phyloP scores from a whole-genome alignment of 78 protist genomes.

The Isochrysis galbana region DNA sequence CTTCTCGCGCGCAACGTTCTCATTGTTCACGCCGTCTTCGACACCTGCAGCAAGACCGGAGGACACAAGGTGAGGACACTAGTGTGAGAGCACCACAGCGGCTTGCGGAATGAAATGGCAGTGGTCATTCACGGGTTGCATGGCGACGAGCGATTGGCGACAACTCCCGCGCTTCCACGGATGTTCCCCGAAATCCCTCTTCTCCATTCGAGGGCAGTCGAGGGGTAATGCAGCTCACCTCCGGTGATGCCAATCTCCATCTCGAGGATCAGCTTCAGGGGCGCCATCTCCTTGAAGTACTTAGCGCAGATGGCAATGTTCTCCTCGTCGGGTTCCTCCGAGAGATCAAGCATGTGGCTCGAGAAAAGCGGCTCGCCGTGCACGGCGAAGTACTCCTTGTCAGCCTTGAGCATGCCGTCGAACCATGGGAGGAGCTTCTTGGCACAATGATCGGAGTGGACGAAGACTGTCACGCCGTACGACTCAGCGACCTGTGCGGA shows the following conservation, averaged over 20 bases:
- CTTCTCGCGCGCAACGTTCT: constrained; percentile 8
- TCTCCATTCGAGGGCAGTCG: too few relatives aligned
- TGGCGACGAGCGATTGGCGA: too few relatives aligned
- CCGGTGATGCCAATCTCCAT: constrained; percentile 77
- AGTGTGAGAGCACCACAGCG: too few relatives aligned
- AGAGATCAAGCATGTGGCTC: constrained; percentile 77
- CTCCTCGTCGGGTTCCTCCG: constrained; percentile 59
- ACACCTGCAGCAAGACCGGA: too few relatives aligned
- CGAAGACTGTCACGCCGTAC: constrained; percentile 29
- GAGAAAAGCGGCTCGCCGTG: constrained; percentile 75
- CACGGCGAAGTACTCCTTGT: background rate
- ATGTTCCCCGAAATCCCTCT: too few relatives aligned
- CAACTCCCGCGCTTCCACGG: too few relatives aligned
- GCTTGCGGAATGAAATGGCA: too few relatives aligned
- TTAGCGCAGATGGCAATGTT: constrained; percentile 43
- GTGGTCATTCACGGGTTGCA: too few relatives aligned
- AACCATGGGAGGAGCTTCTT: constrained; percentile 78
- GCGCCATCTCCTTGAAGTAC: constrained; percentile 34
- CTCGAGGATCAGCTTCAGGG: constrained; percentile 46
- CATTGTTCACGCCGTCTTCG: constrained; percentile 74
- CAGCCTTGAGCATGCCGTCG: constrained; percentile 59
- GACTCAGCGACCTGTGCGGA: constrained; percentile 66
- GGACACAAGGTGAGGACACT: too few relatives aligned
- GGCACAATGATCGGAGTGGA: constrained; percentile 80
- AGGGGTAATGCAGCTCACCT: too few relatives aligned